Conservation (phyloP, 2,329 filamentous ascomycete genomes). For the Colletotrichum viniferum region DNA sequence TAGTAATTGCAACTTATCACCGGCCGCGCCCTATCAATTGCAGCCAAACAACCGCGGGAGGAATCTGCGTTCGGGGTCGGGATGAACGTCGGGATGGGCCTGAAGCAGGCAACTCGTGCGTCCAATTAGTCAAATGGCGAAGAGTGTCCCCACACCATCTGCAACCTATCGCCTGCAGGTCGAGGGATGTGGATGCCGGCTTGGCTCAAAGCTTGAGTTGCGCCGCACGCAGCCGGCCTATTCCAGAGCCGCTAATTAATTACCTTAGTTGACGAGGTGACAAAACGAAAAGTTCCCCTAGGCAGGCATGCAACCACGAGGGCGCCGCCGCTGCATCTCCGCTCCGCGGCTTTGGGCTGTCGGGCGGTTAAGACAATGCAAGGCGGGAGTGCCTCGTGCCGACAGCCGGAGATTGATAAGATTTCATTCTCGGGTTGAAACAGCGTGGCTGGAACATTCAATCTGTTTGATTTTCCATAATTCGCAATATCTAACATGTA, state of each 20-base stretch:
- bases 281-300: not conserved
- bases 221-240: not conserved
- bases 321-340: not conserved
- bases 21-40: not conserved
- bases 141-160: not conserved
- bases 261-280: not conserved
- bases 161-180: constrained; percentile 14
- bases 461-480: not conserved
- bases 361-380: not conserved
- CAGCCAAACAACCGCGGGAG: not conserved
- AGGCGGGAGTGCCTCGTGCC: not conserved
- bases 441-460: not conserved
- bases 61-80: not conserved
- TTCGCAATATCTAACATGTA: not conserved
- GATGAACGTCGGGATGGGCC: not conserved
- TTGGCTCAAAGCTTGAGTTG: constrained; percentile 15
- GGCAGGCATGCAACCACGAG: not conserved
- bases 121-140: constrained; percentile 4
- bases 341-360: not conserved
- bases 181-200: constrained; percentile 10
- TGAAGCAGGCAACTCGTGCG: not conserved
- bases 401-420: constrained; percentile 2
- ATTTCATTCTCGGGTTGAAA: not conserved
- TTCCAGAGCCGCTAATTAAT: not conserved
- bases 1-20: not conserved